These are phyloP conservation scores for Strobilomyces confusus DNA, from an alignment of 768 basidiomycete genomes.

Conservation along the genomic window DNA sequence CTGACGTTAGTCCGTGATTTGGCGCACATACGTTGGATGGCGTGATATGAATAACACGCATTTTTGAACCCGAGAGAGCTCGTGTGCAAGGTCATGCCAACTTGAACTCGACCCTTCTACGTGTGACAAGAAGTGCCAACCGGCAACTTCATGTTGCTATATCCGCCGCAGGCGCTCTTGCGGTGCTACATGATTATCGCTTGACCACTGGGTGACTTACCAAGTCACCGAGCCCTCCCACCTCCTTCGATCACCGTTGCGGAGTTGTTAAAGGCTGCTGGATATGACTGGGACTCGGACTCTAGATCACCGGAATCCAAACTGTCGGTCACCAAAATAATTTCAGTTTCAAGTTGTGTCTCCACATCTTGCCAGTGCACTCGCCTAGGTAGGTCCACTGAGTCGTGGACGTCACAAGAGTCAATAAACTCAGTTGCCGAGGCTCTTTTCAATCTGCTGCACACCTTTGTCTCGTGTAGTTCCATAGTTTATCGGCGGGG, in stretches of 20 bases:
- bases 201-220: slow-evolving; percentile 20
- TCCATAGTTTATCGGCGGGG: neutral
- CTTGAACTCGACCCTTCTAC: neutral
- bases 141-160: slow-evolving; percentile 9
- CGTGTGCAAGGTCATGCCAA: slow-evolving; percentile 8
- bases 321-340: slow-evolving; percentile 7
- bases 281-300: neutral
- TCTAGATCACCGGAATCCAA: slow-evolving; percentile 13
- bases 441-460: slow-evolving; percentile 3
- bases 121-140: neutral
- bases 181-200: neutral
- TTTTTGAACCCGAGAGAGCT: slow-evolving; percentile 3
- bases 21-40: neutral
- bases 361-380: slow-evolving; percentile 2
- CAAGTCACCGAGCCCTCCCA: slow-evolving; percentile 17
- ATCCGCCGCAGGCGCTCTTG: slow-evolving; percentile 8
- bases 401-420: neutral
- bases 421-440: neutral
- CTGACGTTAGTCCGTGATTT: slow-evolving; percentile 1
- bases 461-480: slow-evolving; percentile 9
- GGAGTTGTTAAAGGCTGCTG: slow-evolving; percentile 1
- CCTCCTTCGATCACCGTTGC: slow-evolving; percentile 14
- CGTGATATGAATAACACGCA: slow-evolving; percentile 11
- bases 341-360: neutral
- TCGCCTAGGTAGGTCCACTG: neutral